phyloP scores from a whole-genome alignment of 1,284 basidiomycete genomes.

The Xerocomus amazonicus region DNA sequence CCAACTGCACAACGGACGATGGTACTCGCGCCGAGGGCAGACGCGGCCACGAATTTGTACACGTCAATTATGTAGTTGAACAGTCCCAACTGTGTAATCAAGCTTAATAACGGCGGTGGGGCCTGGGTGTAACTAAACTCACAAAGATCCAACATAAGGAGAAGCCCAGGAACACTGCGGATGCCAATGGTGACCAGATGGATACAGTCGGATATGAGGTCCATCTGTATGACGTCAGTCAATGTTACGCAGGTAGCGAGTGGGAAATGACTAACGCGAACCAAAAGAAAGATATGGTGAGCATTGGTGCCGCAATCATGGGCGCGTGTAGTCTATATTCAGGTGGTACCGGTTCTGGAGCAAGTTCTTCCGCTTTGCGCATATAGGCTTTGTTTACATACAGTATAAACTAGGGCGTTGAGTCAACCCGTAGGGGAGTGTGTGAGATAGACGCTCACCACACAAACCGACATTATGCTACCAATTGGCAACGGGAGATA shows the following conservation, averaged over 20 bases:
- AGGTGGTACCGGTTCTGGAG: constrained; percentile 58
- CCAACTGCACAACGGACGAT: constrained; percentile 55
- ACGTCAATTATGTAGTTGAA: constrained; percentile 61
- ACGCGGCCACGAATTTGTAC: constrained; percentile 54
- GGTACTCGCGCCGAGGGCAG: constrained; percentile 54
- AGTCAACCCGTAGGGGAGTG: constrained; percentile 30
- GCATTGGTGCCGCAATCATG: constrained; percentile 52
- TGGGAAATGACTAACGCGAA: constrained; percentile 46
- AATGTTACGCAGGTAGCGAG: neutral
- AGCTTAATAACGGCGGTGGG: constrained; percentile 1
- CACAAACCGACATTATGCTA: constrained; percentile 42
- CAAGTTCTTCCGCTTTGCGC: constrained; percentile 40
- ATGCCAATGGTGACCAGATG: constrained; percentile 55
- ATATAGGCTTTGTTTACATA: constrained; percentile 56
- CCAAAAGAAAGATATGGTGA: constrained; percentile 64
- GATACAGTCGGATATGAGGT: constrained; percentile 52
- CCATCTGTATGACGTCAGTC: constrained; percentile 36
- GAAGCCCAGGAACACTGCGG: constrained; percentile 51
- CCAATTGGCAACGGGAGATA: constrained; percentile 56
- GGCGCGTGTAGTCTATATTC: constrained; percentile 61
- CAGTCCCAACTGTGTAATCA: constrained; percentile 39
- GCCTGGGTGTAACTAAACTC: constrained; percentile 19
- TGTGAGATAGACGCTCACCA: constrained; percentile 34
- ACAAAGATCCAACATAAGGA: constrained; percentile 59
- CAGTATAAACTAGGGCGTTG: constrained; percentile 40